Evolutionary conservation across 805 yeast genomes (phyloP), one percentile per base, ranked within the genome.

Genomic region (Cyberlindnera nakhonratchasimensis): DNA sequence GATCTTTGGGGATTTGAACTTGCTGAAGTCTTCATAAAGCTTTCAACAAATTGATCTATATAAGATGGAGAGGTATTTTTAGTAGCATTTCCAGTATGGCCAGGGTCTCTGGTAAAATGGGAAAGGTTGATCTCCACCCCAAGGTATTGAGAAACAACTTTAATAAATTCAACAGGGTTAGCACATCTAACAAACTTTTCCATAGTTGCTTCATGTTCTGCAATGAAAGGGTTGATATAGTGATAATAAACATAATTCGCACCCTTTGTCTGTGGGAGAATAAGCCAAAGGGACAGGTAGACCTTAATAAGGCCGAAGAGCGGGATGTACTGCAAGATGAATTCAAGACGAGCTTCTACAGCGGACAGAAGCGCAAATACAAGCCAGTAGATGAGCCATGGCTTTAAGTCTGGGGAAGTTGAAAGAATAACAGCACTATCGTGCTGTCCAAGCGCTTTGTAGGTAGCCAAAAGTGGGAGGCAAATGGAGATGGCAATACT

Each of bases 371-470:
- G 48, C 5, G 81, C 72, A 40, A 72, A 61, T 1, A 83, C 79
- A 11, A 82, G 67, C 95, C 96, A 87, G 62, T 84, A 80, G 43
- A 70, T 64, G 26, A 74, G 61, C 76, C 81, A 74, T 10, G 74
- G 68, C 34, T 41, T 46, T 43, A 43, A 41, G 16, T 32, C 35
- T 10, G 39, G 4, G 5, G 17, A 29, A 6, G 37, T 23, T 4
- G 35, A 7, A 3, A 13, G 25, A 18, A 31, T 6, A 5, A 22
- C 13, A 13, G 39, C 26, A 11, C 11, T 21, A 10, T 51, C 40
- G 13, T 42, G 70, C 66, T 35, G 52, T 40, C 74, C 71, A 42
- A 79, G 66, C 2, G 87, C 79, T 47, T 67, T 72, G 61, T 69
- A 80, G 3, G 87, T 77, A 38, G 83, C 83, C 45, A 77, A 58